Conservation (phyloP, 2,329 filamentous ascomycete species). For the Anthostomella pinea region DNA sequence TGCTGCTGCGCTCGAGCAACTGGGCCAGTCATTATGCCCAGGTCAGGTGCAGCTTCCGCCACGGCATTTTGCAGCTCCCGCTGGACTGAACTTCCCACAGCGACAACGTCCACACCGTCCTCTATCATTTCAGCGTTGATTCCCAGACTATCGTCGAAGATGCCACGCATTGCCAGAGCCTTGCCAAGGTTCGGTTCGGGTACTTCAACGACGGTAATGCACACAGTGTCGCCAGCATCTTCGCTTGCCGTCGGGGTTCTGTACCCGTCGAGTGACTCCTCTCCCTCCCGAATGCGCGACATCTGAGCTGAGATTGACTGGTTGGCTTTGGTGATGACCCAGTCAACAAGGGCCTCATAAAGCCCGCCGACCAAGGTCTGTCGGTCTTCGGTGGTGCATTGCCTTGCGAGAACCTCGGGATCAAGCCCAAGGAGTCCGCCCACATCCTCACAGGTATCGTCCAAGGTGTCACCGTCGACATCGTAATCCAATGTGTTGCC, state of each 20-base stretch:
- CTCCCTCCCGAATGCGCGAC: constrained; percentile 60
- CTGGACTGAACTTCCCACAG: constrained; percentile 76
- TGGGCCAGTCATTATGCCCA: constrained; percentile 69
- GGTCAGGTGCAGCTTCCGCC: constrained; percentile 70
- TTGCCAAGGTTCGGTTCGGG: constrained; percentile 78
- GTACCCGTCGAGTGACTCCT: constrained; percentile 64
- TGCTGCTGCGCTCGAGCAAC: constrained; percentile 71
- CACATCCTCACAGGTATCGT: constrained; percentile 87
- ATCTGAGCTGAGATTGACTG: constrained; percentile 77
- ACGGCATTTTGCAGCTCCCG: constrained; percentile 86
- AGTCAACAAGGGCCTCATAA: constrained; percentile 93
- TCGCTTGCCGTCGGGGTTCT: constrained; percentile 66
- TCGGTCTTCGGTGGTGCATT: constrained; percentile 82
- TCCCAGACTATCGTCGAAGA: constrained; percentile 89
- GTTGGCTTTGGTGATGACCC: constrained; percentile 88
- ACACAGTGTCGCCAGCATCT: constrained; percentile 78
- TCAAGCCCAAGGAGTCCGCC: constrained; percentile 82
- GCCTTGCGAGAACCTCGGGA: constrained; percentile 72
- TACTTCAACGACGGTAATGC: constrained; percentile 83
- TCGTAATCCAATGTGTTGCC: constrained; percentile 86
- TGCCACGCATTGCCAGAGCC: constrained; percentile 80
- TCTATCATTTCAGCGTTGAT: constrained; percentile 98
- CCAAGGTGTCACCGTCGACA: constrained; percentile 78
- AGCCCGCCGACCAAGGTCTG: constrained; percentile 78
- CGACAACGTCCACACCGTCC: constrained; percentile 76